These are phyloP conservation scores for Colletotrichum spaethianum DNA, from an alignment of 2,329 filamentous ascomycete genomes.

Conservation along the genomic window DNA sequence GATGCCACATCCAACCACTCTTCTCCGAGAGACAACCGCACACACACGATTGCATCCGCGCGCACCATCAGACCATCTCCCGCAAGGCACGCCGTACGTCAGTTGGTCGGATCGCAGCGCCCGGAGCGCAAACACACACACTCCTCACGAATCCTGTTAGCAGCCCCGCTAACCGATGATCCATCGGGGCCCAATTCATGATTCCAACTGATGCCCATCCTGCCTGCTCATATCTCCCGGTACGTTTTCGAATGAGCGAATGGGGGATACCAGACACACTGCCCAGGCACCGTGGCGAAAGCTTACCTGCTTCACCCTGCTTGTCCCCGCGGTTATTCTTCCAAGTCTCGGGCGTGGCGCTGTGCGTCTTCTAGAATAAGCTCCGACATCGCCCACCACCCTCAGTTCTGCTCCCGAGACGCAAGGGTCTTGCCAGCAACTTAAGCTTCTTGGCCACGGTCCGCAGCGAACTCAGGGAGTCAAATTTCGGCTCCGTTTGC, in stretches of 20 bases:
- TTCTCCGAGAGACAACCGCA: neutral
- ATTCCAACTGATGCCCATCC: conserved; percentile 1
- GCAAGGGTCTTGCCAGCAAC: conserved; percentile 34
- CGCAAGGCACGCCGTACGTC: conserved; percentile 17
- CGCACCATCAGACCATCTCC: conserved; percentile 11
- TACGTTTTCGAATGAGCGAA: neutral
- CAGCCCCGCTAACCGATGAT: conserved; percentile 15
- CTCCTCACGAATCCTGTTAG: neutral
- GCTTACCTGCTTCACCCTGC: conserved; percentile 11
- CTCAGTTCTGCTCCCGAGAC: neutral
- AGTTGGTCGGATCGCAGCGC: conserved; percentile 6
- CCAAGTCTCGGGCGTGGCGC: neutral
- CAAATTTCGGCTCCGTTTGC: conserved; percentile 20
- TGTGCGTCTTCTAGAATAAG: conserved; percentile 4
- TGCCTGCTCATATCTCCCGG: conserved; percentile 17
- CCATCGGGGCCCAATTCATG: conserved; percentile 3
- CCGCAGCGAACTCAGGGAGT: conserved; percentile 9
- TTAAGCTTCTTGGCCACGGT: conserved; percentile 23
- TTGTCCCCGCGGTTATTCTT: neutral
- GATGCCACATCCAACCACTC: conserved; percentile 8
- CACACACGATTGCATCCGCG: conserved; percentile 5
- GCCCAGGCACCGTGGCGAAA: conserved; percentile 19
- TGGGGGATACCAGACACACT: conserved; percentile 20
- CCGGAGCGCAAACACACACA: neutral
- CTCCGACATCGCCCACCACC: conserved; percentile 5